Evolutionary conservation across 2,329 filamentous ascomycete species (phyloP), one percentile per base, ranked within the genome.

Genomic region (Verticillium tricorpus): DNA sequence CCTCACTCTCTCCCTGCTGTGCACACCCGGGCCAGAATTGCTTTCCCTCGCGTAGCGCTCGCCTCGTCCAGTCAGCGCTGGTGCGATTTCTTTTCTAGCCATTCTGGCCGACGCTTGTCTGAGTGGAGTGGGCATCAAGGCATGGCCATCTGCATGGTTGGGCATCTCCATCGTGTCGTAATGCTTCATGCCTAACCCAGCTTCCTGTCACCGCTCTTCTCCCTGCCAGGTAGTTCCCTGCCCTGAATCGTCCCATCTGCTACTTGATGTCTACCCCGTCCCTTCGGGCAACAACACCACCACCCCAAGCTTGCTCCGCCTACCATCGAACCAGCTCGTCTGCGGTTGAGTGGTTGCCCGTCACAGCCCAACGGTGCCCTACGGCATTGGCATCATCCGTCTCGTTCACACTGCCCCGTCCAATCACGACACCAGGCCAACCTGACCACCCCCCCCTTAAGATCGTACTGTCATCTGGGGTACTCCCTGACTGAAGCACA

Each of bases 151-250:
- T 52, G 45, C 45, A 52, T 65, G 61, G 64, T 66, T 66, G 63
- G 64, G 64, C 64, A 62, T 61, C 57, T 61, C 63, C 63, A 59
- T 64, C 58, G 57, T 63, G 63, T 66, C 63, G 61, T 57, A 56
- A 60, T 56, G 61, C 60, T 66, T 66, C 57, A 62, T 66, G 64
- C 64, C 64, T 63, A 65, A 65, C 63, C 63, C 64, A 55, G 58
- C 60, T 34, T 65, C 55, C 59, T 65, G 64, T 66, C 64, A 74
- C 72, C 72, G 72, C 72, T 73, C 67, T 67, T 72, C 69, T 60
- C 64, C 62, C 65, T 71, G 66, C 72, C 67, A 67, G 72, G 72
- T 69, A 69, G 68, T 73, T 66, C 72, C 72, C 72, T 74, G 72
- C 68, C 70, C 66, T 14, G 61, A 59, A 61, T 62, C 67, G 62